Percentiles rank a stretch among this genome's conserved stretches.
These are phyloP conservation scores for Didymella glomerata DNA, from an alignment of 2,329 filamentous ascomycete genomes.

Conservation along the genomic window DNA sequence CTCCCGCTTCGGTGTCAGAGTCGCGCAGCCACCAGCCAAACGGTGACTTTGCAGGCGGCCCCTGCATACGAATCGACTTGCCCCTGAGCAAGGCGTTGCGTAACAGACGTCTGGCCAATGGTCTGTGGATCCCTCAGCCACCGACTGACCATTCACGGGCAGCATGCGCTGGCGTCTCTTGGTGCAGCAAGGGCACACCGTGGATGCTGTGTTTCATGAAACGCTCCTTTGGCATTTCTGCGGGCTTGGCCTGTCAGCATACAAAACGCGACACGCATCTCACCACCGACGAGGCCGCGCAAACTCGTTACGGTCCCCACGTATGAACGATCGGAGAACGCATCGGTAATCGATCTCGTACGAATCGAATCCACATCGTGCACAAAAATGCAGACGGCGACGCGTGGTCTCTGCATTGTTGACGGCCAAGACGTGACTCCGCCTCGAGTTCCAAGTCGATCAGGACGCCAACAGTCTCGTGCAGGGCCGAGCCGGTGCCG, in stretches of 20 bases:
- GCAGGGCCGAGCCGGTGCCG: constrained; percentile 39
- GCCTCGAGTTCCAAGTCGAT: constrained; percentile 24
- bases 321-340: not conserved
- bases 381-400: constrained; percentile 13
- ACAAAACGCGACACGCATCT: constrained; percentile 7
- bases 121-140: constrained; percentile 27
- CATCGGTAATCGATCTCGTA: constrained; percentile 4
- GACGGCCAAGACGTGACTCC: constrained; percentile 19
- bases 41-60: constrained; percentile 21
- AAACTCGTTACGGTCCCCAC: not conserved
- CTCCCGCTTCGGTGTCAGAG: constrained; percentile 26
- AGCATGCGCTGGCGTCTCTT: constrained; percentile 23
- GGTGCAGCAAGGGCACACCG: constrained; percentile 30
- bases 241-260: constrained; percentile 20
- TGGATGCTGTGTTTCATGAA: constrained; percentile 37
- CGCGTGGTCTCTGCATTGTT: constrained; percentile 34
- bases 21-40: constrained; percentile 20
- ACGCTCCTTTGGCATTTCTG: constrained; percentile 25
- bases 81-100: constrained; percentile 36
- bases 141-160: constrained; percentile 29
- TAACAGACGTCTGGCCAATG: constrained; percentile 34
- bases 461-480: constrained; percentile 27
- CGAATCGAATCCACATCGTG: constrained; percentile 5
- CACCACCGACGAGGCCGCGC: constrained; percentile 11
- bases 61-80: constrained; percentile 26